Evolutionary conservation across 768 basidiomycete species (phyloP), one percentile per base, ranked within the genome.

Genomic region (Suillus paluster): DNA sequence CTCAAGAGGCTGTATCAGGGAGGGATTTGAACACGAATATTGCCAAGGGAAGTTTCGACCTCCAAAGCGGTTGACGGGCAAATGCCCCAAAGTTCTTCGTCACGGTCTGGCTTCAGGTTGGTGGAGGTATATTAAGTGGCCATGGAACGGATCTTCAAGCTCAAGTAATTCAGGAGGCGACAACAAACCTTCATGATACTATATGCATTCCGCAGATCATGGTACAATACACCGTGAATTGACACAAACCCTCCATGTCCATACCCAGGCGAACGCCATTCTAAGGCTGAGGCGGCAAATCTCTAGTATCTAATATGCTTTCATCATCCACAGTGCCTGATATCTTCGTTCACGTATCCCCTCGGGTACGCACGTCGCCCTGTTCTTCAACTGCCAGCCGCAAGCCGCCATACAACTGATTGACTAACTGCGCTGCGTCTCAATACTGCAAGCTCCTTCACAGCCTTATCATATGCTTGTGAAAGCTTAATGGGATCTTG

Each of bases 341-440:
- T 38, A 45, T 27, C 49, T 52, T 33, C 19, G 44, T 8, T 62
- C 44, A 67, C 23, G 59, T 73, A 50, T 70, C 66, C 23, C 66
- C 60, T 41, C 70, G 66, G 57, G 64, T 60, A 38, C 55, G 63
- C 17, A 64, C 50, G 14, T 71, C 73, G 53, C 68, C 72, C 65
- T 82, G 78, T 48, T 85, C 79, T 76, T 99, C 96, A n/a, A 99
- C 88, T 2, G 92, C 92, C 44, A 98, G 77, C 69, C 83, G 89
- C 80, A 88, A 88, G 10, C 95, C 95, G 19, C 95, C 93, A 68
- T 94, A 99, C 55, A 97, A 77, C 71, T 91, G 86, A 77, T 97
- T 99, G 23, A 98, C 89, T n/a, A 49, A 95, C 81, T 1, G 91
- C 90, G 61, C 92, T 85, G 52, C 96, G 84, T 65, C 89, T 86